These are phyloP conservation scores for Tetrapisispora arboricola DNA, from an alignment of 805 yeast genomes.

Conservation along the genomic window DNA sequence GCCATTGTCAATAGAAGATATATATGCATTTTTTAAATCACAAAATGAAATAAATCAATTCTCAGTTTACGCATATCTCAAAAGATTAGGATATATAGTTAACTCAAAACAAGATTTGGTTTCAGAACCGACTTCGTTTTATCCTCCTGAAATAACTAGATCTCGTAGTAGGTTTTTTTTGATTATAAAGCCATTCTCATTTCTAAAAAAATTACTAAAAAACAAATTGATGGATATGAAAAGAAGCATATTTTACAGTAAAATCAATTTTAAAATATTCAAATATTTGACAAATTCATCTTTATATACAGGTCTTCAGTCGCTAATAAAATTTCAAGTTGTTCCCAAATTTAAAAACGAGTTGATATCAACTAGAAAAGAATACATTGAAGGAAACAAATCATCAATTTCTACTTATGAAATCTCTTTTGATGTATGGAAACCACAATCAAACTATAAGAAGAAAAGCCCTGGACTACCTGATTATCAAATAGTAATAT, in stretches of 20 bases:
- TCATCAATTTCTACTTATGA: slow-evolving; percentile 8
- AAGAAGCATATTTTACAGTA: slow-evolving; percentile 15
- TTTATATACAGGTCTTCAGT: slow-evolving; percentile 24
- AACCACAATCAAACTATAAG: slow-evolving; percentile 61
- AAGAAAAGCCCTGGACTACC: slow-evolving; percentile 63
- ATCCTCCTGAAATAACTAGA: slow-evolving; percentile 5
- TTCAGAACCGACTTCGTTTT: slow-evolving; percentile 8
- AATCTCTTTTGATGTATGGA: slow-evolving; percentile 67
- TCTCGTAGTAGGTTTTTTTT: background rate
- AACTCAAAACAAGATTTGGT: slow-evolving; percentile 15
- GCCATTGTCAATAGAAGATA: slow-evolving; percentile 50
- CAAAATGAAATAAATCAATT: slow-evolving; percentile 42
- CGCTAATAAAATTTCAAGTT: slow-evolving; percentile 17
- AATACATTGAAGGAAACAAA: background rate
- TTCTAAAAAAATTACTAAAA: background rate
- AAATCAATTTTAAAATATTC: slow-evolving; percentile 12
- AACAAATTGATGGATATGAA: slow-evolving; percentile 2
- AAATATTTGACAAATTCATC: slow-evolving; percentile 21
- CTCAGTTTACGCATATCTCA: slow-evolving; percentile 62
- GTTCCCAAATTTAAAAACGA: slow-evolving; percentile 11
- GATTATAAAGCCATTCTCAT: background rate
- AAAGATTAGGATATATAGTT: slow-evolving; percentile 70
- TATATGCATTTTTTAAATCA: slow-evolving; percentile 41
- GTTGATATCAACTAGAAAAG: background rate
- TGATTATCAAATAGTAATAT: slow-evolving; percentile 60